Evolutionary conservation across 129 eudicot genomes (phyloP), one percentile per base, ranked within the genome.

Genomic region (Flaveria robusta): DNA sequence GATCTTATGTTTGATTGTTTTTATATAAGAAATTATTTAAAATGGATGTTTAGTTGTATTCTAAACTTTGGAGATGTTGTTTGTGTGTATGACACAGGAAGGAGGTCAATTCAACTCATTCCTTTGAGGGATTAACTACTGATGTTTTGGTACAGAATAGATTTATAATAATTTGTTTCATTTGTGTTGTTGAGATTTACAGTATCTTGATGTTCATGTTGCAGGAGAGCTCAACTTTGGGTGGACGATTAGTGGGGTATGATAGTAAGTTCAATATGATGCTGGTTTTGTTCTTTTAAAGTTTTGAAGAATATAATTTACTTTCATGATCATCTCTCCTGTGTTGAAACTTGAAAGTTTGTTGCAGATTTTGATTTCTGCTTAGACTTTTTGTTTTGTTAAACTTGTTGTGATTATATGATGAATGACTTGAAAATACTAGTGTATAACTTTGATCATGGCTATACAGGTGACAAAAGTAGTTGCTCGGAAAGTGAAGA

Each of bases 181-280:
- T 51, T 56, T 83, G 62, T 73, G 22, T 19, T 73, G 54, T 8
- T 59, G 60, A 29, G 18, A 24, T 74, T 19, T 75, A 27, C 8
- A 60, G 13, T 63, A 1, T 14, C 19, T 19, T 71, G 72, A 54
- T 67, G 68, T 43, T 31, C 13, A 42, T 49, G 19, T 43, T 82
- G 68, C 92, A 91, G 97, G 37, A 10, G 56, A 14, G 37, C 3
- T 43, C 34, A 29, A 63, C 68, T 22, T 7, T n/a, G 12, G 74
- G 74, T 69, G 41, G 82, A 18, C 85, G 69, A 41, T 81, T 92
- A 79, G 93, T 92, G 75, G 91, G 81, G 37, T 92, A 92, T 75
- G 96, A 86, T 68, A 88, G 98, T 92, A 86, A 92, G 96, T 77
- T 34, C 9, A 52, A n/a, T 18, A 18, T 16, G 13, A 43, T 43